A percentile compares a stretch with the other conserved stretches of the same genome.
These are phyloP conservation scores for Cercospora canescens DNA, from an alignment of 2,329 filamentous ascomycete species.

Conservation along the genomic window DNA sequence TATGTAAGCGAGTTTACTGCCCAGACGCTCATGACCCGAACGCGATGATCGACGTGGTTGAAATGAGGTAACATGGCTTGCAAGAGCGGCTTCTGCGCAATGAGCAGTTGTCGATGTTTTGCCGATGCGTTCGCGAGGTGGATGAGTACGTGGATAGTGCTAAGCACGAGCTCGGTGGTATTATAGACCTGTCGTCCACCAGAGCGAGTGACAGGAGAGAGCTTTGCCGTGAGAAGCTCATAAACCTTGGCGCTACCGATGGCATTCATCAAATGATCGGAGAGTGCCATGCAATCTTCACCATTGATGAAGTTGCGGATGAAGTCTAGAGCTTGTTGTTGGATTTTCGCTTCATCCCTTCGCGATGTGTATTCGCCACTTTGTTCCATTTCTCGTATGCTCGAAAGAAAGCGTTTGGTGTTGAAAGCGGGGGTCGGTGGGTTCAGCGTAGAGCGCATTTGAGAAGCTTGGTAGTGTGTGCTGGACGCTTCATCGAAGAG, in stretches of 20 bases:
- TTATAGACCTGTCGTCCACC: slow-evolving; percentile 42
- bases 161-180: slow-evolving; percentile 66
- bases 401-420: slow-evolving; percentile 31
- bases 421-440: slow-evolving; percentile 27
- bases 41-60: slow-evolving; percentile 67
- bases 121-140: slow-evolving; percentile 84
- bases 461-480: slow-evolving; percentile 39
- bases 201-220: slow-evolving; percentile 51
- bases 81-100: slow-evolving; percentile 75
- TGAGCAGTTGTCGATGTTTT: slow-evolving; percentile 73
- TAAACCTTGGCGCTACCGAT: slow-evolving; percentile 79
- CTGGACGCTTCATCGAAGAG: slow-evolving; percentile 44
- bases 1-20: slow-evolving; percentile 83
- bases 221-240: slow-evolving; percentile 75
- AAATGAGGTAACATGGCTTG: slow-evolving; percentile 72
- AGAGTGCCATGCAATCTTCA: slow-evolving; percentile 65
- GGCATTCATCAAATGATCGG: slow-evolving; percentile 76
- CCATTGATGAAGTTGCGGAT: slow-evolving; percentile 85
- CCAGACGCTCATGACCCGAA: slow-evolving; percentile 79
- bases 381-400: slow-evolving; percentile 52
- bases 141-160: slow-evolving; percentile 79
- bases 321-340: slow-evolving; percentile 88
- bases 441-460: slow-evolving; percentile 37
- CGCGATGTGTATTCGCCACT: slow-evolving; percentile 64
- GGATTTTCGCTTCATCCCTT: slow-evolving; percentile 80